Evolutionary conservation across 2,329 filamentous ascomycete species (phyloP).

Genomic region (Fusarium sp.): DNA sequence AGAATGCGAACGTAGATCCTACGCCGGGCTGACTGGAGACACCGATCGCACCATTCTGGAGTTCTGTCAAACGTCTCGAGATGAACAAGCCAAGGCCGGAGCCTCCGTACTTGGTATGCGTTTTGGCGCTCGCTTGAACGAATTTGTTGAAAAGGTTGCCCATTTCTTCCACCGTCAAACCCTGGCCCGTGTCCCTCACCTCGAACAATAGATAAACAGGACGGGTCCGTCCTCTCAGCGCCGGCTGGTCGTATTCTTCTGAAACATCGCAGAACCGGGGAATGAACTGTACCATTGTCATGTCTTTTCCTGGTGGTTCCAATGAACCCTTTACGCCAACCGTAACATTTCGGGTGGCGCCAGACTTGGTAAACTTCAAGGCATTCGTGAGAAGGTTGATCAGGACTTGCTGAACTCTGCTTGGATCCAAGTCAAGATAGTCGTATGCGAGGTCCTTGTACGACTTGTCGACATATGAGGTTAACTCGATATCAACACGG

Average conservation of each 20-base stretch:
- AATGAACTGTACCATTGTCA: constrained; percentile 71
- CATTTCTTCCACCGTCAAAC: constrained; percentile 78
- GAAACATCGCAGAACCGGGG: constrained; percentile 65
- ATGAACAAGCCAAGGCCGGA: constrained; percentile 85
- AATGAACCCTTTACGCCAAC: constrained; percentile 62
- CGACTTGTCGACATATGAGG: constrained; percentile 72
- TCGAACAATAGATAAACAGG: constrained; percentile 77
- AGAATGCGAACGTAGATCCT: constrained; percentile 83
- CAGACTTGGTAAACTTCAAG: constrained; percentile 81
- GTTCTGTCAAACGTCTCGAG: constrained; percentile 80
- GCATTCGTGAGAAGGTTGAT: constrained; percentile 87
- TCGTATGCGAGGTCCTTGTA: constrained; percentile 70
- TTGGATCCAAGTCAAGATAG: constrained; percentile 79
- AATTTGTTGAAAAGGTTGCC: constrained; percentile 83
- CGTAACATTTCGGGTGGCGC: constrained; percentile 68
- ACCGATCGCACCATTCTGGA: constrained; percentile 85
- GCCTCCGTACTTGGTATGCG: constrained; percentile 83
- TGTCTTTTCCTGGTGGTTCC: constrained; percentile 55
- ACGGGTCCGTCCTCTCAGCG: constrained; percentile 54
- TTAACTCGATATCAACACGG: constrained; percentile 75
- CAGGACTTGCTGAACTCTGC: constrained; percentile 80
- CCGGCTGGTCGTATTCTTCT: constrained; percentile 54
- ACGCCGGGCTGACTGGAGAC: constrained; percentile 76
- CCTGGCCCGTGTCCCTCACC: constrained; percentile 82
- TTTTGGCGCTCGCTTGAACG: constrained; percentile 80